Base-by-base conservation (phyloP, 2,329 filamentous ascomycete species). In the Ophiostoma montium region DNA sequence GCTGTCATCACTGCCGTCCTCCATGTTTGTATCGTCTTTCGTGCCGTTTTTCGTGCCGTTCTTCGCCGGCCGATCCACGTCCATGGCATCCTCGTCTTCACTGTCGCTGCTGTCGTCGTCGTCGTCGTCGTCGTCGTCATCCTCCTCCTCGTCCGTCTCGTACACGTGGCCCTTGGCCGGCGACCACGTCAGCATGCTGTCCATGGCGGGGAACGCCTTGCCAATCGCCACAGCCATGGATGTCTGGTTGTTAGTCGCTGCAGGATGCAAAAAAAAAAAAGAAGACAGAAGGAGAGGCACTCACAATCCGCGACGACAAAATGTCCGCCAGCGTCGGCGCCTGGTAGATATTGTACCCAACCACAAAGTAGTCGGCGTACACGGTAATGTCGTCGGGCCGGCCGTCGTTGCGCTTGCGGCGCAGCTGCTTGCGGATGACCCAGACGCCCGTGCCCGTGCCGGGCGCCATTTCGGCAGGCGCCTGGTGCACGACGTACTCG, bases 401-500 rank as follows among this genome's bases (percentile, higher is more conserved):
- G 46, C 52, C 55, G 48, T 56, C 67, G 36, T 70, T 67, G 13
- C 70, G 66, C 64, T 80, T 80, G 52, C 74, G 69, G 46, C 80
- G 67, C 23, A 72, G 78, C 63, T 84, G 80, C 67, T 83, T 83
- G 58, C 78, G 73, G 56, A 84, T 81, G 27, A 82, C 75, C 79
- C 79, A 84, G 9, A 83, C 77, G 27, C 78, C 79, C 0, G 78
- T 82, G 19, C 72, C 72, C 35, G 65, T 67, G n/a, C 76, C 76
- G 0, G 76, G 76, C 0, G 70, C 74, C 57, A 72, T 78, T 61
- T 82, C 77, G 27, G 76, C 76, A 1, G 78, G 78, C 55, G 80
- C 76, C 58, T 82, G 74, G 35, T 76, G 76, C 47, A 84, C 77
- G 46, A 81, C 70, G 60, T 78, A 84, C 64, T 84, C 80, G 44